These are phyloP conservation scores for Colletotrichum sp. DNA, from an alignment of 2,329 filamentous ascomycete species.

Conservation along the genomic window DNA sequence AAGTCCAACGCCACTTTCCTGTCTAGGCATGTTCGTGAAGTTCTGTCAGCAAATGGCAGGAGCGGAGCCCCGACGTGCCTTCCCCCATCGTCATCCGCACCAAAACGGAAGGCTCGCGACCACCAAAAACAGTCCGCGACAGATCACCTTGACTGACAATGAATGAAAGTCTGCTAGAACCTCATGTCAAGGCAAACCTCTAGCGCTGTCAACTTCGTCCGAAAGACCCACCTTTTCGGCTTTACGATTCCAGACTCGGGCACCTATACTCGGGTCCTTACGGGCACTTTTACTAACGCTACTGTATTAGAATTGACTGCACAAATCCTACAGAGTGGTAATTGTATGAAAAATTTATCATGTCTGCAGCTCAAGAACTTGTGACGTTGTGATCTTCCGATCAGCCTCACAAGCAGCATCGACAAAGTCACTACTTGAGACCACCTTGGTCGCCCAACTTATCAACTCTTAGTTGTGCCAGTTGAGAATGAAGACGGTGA, in stretches of 20 bases:
- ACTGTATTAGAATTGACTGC: no score
- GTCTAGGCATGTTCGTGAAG: fast-evolving
- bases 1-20: neutral
- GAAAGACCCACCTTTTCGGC: neutral
- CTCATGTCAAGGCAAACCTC: neutral
- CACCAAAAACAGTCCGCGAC: neutral
- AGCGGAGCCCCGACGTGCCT: neutral
- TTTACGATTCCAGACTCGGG: neutral
- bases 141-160: neutral
- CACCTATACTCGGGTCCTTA: no score
- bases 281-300: no score
- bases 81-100: neutral
- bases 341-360: fast-evolving
- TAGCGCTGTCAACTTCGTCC: neutral
- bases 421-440: neutral
- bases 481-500: neutral
- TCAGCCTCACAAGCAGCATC: neutral
- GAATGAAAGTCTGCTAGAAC: neutral
- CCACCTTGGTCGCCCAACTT: neutral
- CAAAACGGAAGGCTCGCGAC: neutral
- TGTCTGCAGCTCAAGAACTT: neutral
- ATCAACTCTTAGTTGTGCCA: neutral
- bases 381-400: neutral
- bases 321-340: no score
- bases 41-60: neutral